Evolutionary conservation across 2,329 filamentous ascomycete genomes (phyloP), one percentile per base, ranked within the genome.

Genomic region (Aurifilum marmelostoma): DNA sequence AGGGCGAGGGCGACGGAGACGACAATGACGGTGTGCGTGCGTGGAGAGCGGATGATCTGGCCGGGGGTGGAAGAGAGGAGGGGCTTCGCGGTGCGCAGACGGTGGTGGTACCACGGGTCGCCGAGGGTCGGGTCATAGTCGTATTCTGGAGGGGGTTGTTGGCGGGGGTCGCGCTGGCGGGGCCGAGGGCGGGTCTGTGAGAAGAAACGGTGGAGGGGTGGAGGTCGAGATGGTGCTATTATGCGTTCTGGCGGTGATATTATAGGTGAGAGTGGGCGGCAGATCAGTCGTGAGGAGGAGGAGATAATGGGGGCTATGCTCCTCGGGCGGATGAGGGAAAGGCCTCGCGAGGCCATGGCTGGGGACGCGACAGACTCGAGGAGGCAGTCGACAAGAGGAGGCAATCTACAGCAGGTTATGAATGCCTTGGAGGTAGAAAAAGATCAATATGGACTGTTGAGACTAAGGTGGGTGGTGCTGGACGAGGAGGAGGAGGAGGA

Each of bases 1-100:
- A 83, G 74, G 4, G 84, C 86, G 58, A 79, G 82, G n/a, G 78
- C 74, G 21, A 82, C 76, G 37, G 81, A 80, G 18, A 81, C 70
- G 0, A 80, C 72, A 21, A 83, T 76, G 18, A 86, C 77, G 37
- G 80, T 74, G 67, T 79, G 78, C 59, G 82, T 81, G 65, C 74
- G 77, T 32, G 78, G 78, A 68, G 78, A 79, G 50, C 77, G 77
- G 34, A 76, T 67, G 58, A 80, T 71, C 5, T 75, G 74, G 60
- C 71, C 67, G 18, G 83, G 61, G n/a, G 79, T 75, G 34, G 77
- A 75, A 27, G 79, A 78, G 61, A 83, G 65, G 12, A 85, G 78
- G 12, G 83, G 83, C 59, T 75, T 75, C 67, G 79, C 77, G 70
- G 72, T 69, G 24, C 69, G 72, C 29, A 77, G 73, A 66, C 73